Conservation (phyloP, 176 grass and related monocot genomes). For the Bolboschoenus planiculmis region DNA sequence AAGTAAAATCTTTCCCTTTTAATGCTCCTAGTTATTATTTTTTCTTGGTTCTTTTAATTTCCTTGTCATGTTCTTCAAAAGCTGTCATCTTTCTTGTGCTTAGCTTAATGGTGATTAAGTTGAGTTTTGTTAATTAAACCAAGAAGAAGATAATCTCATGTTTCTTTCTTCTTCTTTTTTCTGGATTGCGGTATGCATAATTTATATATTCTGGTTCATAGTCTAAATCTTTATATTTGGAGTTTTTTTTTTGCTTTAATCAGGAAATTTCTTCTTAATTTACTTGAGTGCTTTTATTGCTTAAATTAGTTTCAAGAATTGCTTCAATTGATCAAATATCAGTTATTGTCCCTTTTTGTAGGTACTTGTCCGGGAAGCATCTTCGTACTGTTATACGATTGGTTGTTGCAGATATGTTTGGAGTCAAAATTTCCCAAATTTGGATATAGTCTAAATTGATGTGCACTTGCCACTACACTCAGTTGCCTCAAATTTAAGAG, state of each 20-base stretch:
- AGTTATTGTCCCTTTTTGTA: constrained; percentile 4
- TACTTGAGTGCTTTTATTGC: constrained; percentile 6
- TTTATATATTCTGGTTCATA: background rate
- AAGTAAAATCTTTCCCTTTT: background rate
- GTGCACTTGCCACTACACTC: constrained; percentile 4
- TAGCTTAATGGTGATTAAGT: background rate
- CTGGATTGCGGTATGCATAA: background rate
- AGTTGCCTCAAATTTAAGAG: constrained; percentile 22
- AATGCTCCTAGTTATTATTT: background rate
- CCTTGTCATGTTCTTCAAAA: background rate
- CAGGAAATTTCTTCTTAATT: background rate
- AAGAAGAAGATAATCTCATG: background rate
- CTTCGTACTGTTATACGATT: background rate
- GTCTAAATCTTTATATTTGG: background rate
- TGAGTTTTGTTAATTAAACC: background rate
- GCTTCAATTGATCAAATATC: constrained; percentile 13
- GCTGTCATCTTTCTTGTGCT: background rate
- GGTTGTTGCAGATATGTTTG: constrained; percentile 18
- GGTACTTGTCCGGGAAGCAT: constrained; percentile 17
- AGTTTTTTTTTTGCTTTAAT: background rate
- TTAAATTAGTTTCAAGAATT: constrained; percentile 6
- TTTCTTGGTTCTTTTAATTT: background rate
- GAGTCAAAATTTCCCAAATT: constrained; percentile 1
- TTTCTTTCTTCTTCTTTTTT: background rate
- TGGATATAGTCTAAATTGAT: constrained; percentile 10